Evolutionary conservation across 2,329 filamentous ascomycete species (phyloP).

Genomic region (Diaporthe citriasiana): DNA sequence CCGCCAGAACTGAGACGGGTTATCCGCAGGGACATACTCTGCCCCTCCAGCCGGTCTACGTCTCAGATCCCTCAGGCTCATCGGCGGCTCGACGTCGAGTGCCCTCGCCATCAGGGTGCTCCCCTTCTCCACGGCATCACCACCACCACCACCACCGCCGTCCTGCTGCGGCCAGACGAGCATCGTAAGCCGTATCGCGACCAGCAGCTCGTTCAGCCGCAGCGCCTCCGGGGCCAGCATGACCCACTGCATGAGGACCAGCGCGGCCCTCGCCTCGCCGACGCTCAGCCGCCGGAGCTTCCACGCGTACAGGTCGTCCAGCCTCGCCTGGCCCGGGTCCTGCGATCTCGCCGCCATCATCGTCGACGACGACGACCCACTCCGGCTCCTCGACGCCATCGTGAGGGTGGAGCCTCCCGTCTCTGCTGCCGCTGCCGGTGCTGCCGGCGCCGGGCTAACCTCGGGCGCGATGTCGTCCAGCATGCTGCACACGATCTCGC

Average conservation of each 20-base stretch:
- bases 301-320: constrained; percentile 54
- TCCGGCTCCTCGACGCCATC: not conserved
- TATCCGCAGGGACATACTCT: constrained; percentile 27
- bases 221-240: constrained; percentile 52
- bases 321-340: constrained; percentile 7
- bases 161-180: constrained; percentile 41
- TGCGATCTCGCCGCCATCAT: not conserved
- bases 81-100: constrained; percentile 46
- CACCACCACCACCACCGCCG: too few species aligned
- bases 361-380: constrained; percentile 9
- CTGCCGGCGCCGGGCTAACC: too few species aligned
- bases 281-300: constrained; percentile 51
- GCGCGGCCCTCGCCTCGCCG: constrained; percentile 49
- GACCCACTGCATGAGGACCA: constrained; percentile 53
- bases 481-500: constrained; percentile 48
- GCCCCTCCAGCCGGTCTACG: not conserved
- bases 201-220: constrained; percentile 51
- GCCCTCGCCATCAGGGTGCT: constrained; percentile 38
- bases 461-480: constrained; percentile 40
- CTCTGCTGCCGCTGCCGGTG: not conserved
- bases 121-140: not conserved
- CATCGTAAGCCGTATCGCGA: constrained; percentile 50
- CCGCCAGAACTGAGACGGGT: constrained; percentile 35
- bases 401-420: not conserved
- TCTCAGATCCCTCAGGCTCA: constrained; percentile 48